Conservation (phyloP, 257 asterid species). For the Solanum okadae region DNA sequence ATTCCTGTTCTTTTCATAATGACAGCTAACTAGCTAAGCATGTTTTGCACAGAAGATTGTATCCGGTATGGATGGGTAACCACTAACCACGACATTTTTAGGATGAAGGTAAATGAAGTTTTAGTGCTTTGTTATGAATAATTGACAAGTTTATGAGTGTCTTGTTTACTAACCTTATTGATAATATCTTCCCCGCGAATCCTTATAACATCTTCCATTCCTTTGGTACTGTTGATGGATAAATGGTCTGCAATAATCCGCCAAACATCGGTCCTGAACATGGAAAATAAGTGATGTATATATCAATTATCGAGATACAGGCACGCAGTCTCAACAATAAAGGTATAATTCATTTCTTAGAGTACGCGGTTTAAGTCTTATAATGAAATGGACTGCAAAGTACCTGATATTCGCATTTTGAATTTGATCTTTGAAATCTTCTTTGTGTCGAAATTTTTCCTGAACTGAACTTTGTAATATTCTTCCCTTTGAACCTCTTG, state of each 20-base stretch:
- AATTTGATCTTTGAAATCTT: background rate
- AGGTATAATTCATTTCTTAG: background rate
- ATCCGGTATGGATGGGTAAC: background rate
- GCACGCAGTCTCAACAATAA: background rate
- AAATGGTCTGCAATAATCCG: constrained; percentile 31
- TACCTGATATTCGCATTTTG: constrained; percentile 25
- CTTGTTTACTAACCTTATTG: background rate
- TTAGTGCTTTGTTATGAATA: background rate
- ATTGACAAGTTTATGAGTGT: background rate
- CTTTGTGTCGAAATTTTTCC: constrained; percentile 15
- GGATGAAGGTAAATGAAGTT: background rate
- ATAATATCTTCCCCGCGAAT: background rate
- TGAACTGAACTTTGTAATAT: constrained; percentile 21
- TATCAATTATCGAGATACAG: background rate
- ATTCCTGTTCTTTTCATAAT: background rate
- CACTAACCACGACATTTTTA: background rate
- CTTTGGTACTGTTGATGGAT: constrained; percentile 30
- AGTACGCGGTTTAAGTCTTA: background rate
- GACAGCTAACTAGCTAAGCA: background rate
- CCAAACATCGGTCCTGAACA: constrained; percentile 20
- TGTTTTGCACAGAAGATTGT: background rate
- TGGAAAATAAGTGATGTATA: background rate
- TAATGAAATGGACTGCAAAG: background rate
- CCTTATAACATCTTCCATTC: constrained; percentile 28
- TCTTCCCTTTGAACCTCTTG: constrained; percentile 28